A percentile compares a stretch with the other conserved stretches of the same genome.
These are phyloP conservation scores for Umbelopsis vinacea DNA, from an alignment of 192 early-diverging fungal genomes.

Conservation along the genomic window DNA sequence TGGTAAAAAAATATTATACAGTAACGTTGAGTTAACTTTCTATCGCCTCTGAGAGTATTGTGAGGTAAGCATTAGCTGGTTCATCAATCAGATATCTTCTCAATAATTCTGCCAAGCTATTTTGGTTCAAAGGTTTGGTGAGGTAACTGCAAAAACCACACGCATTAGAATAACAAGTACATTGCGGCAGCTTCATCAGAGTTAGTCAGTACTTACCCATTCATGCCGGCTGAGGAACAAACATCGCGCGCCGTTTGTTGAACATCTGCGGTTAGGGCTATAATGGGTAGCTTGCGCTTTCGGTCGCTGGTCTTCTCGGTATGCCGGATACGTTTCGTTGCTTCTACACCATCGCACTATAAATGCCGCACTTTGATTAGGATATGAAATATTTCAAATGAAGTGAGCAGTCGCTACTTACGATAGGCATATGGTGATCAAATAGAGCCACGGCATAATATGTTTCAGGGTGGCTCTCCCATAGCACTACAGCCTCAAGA, in stretches of 20 bases:
- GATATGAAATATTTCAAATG: too few species aligned
- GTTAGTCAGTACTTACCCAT: constrained; percentile 37
- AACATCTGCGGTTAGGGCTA: constrained; percentile 53
- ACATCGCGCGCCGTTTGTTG: constrained; percentile 52
- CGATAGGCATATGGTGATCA: constrained; percentile 59
- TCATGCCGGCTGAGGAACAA: constrained; percentile 53
- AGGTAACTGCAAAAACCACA: constrained; percentile 6
- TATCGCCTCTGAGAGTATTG: background rate
- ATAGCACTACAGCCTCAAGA: constrained; percentile 46
- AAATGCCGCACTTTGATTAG: background rate
- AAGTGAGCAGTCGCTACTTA: background rate
- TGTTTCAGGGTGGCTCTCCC: constrained; percentile 43
- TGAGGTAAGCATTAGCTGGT: background rate
- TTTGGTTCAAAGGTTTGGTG: constrained; percentile 46
- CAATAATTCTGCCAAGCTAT: constrained; percentile 40
- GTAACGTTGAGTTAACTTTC: background rate
- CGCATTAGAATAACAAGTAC: background rate
- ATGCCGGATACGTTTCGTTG: constrained; percentile 51
- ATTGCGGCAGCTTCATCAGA: background rate
- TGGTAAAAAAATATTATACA: constrained; percentile 5
- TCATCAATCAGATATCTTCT: constrained; percentile 31
- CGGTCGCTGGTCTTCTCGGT: constrained; percentile 41
- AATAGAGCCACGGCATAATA: constrained; percentile 54
- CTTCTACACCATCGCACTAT: constrained; percentile 54
- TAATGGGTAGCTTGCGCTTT: constrained; percentile 40